A percentile compares a stretch with the other conserved stretches of the same genome.
These are phyloP conservation scores for Aspergillus biplanus DNA, from an alignment of 495 filamentous ascomycete species.

Conservation along the genomic window DNA sequence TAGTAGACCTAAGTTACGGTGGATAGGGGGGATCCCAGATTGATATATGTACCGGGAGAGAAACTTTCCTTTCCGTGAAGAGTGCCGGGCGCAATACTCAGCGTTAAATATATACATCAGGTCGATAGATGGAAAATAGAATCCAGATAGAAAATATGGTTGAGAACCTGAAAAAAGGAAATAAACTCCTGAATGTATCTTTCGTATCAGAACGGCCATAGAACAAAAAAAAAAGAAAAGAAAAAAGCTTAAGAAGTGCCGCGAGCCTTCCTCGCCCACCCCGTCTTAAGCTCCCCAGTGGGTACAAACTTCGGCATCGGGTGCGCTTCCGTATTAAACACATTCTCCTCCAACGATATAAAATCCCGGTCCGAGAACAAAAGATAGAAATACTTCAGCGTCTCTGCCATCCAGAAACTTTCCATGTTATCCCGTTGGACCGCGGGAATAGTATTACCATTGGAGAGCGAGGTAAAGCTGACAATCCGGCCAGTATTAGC, in stretches of 20 bases:
- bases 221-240: constrained; percentile 5
- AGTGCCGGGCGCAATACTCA: too few relatives aligned
- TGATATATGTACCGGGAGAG: too few relatives aligned
- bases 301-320: constrained; percentile 85
- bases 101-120: background rate
- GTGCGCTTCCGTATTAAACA: constrained; percentile 97
- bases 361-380: constrained; percentile 86
- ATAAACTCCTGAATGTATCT: background rate
- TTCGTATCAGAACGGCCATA: background rate
- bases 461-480: constrained; percentile 80
- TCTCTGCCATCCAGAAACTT: constrained; percentile 97
- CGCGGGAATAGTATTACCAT: constrained; percentile 72
- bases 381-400: constrained; percentile 96
- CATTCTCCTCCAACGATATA: constrained; percentile 79
- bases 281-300: constrained; percentile 76
- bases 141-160: too few relatives aligned
- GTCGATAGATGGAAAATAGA: background rate
- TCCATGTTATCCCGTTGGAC: constrained; percentile 81
- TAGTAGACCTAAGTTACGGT: background rate
- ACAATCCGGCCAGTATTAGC: constrained; percentile 32
- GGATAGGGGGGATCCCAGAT: background rate
- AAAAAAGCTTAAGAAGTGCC: background rate
- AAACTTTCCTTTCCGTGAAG: too few relatives aligned
- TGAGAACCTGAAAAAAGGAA: background rate
- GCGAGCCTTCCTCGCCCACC: constrained; percentile 73